Conservation (phyloP, 306 rosid species). For the Vigna mungo region DNA sequence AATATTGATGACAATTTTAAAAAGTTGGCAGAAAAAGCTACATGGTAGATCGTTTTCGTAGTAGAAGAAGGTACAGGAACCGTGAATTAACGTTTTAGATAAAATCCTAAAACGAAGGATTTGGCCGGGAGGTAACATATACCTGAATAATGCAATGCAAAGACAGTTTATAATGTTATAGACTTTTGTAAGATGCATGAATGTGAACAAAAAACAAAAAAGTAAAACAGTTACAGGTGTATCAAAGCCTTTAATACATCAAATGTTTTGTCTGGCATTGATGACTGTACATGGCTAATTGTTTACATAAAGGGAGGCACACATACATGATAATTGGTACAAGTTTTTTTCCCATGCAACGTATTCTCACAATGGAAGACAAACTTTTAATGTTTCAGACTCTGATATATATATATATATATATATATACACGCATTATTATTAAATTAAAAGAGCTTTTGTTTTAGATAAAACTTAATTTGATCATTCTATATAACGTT, state of each 20-base stretch:
- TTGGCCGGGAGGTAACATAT: not conserved
- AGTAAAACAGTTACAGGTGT: conserved; percentile 1
- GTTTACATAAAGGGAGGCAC: not conserved
- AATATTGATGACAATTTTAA: conserved; percentile 9
- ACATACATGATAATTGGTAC: not conserved
- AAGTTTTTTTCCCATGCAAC: too few species aligned
- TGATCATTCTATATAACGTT: too few species aligned
- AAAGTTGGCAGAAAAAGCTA: conserved; percentile 18
- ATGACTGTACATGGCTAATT: not conserved
- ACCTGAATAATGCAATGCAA: conserved; percentile 7
- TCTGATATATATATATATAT: too few species aligned
- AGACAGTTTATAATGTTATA: not conserved
- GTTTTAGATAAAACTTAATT: too few species aligned
- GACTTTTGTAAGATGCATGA: conserved; percentile 33
- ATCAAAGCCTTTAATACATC: not conserved
- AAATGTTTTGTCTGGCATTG: not conserved
- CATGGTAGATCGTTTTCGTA: conserved; percentile 29
- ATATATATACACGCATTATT: too few species aligned
- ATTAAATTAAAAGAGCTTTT: too few species aligned
- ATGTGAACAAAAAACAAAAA: conserved; percentile 17
- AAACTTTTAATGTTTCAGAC: too few species aligned
- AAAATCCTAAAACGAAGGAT: not conserved
- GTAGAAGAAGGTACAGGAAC: not conserved
- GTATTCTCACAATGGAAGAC: too few species aligned
- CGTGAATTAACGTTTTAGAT: not conserved